Conservation (phyloP, 2,329 filamentous ascomycete species). For the Penicillium palitans region DNA sequence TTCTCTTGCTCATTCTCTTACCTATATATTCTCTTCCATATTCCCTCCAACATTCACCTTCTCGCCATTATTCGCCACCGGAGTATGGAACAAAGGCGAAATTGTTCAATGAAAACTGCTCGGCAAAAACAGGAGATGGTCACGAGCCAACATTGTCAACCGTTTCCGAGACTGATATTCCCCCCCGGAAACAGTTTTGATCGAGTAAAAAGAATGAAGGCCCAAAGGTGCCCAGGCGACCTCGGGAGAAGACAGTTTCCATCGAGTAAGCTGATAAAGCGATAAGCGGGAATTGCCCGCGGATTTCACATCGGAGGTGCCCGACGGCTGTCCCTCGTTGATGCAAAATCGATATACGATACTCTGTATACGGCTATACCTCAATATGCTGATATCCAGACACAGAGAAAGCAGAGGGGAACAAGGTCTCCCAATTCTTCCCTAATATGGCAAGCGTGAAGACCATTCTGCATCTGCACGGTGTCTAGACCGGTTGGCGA, state of each 20-base stretch:
- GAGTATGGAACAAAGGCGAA: neutral
- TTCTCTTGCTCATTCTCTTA: neutral
- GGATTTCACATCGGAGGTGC: neutral
- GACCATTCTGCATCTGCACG: neutral
- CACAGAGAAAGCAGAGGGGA: neutral
- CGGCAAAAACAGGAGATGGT: neutral
- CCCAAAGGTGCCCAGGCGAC: neutral
- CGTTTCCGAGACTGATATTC: neutral
- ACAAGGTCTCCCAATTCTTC: neutral
- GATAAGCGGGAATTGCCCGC: constrained; percentile 13
- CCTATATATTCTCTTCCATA: neutral
- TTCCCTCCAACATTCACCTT: neutral
- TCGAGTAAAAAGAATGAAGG: constrained; percentile 26
- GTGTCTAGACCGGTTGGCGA: neutral
- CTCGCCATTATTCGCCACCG: neutral
- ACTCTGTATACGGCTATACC: neutral
- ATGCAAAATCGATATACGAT: neutral
- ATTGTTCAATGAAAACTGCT: neutral
- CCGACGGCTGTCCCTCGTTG: neutral
- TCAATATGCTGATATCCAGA: neutral
- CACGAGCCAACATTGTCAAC: neutral
- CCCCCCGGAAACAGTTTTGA: constrained; percentile 23
- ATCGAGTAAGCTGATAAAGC: constrained; percentile 18
- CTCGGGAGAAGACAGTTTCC: neutral
- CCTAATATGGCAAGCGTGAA: neutral